A percentile compares a stretch with the other conserved stretches of the same genome.
Evolutionary conservation across 1,284 basidiomycete species (phyloP).

Genomic region (Microbotryum scabiosae): DNA sequence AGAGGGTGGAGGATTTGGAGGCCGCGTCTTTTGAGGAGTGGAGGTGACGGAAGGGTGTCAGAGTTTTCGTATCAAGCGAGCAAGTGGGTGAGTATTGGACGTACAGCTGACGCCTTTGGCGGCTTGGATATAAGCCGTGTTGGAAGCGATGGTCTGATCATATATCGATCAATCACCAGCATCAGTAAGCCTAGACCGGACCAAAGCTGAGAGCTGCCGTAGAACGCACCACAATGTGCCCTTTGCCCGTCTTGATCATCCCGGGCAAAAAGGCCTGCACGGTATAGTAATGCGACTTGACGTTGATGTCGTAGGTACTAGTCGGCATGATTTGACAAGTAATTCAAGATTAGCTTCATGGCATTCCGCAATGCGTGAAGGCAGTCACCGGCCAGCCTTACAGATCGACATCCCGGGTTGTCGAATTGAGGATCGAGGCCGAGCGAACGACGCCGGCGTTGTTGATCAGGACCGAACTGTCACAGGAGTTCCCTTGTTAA

Average conservation of each 20-base stretch:
- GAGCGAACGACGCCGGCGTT: constrained; percentile 94
- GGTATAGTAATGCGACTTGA: constrained; percentile 79
- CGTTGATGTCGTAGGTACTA: constrained; percentile 85
- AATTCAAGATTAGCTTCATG: too few relatives aligned
- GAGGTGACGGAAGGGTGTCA: neutral
- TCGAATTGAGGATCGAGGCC: constrained; percentile 70
- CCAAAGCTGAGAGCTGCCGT: too few relatives aligned
- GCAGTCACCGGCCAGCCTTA: constrained; percentile 41
- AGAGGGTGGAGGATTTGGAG: constrained; percentile 72
- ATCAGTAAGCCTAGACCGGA: too few relatives aligned
- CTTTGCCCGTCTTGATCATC: constrained; percentile 65
- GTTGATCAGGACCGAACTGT: constrained; percentile 80
- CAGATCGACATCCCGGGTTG: constrained; percentile 68
- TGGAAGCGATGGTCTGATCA: constrained; percentile 23
- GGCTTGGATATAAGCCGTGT: constrained; percentile 12
- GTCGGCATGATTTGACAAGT: too few relatives aligned
- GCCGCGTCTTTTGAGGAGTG: constrained; percentile 49
- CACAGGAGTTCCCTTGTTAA: neutral
- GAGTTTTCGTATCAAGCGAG: neutral
- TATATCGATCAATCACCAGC: too few relatives aligned
- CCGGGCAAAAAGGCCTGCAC: constrained; percentile 86
- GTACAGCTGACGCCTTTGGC: constrained; percentile 17
- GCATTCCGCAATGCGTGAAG: too few relatives aligned
- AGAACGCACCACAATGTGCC: constrained; percentile 65
- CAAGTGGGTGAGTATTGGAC: neutral